These are phyloP conservation scores for Trifolium dubium DNA, from an alignment of 306 rosid genomes.

Conservation along the genomic window DNA sequence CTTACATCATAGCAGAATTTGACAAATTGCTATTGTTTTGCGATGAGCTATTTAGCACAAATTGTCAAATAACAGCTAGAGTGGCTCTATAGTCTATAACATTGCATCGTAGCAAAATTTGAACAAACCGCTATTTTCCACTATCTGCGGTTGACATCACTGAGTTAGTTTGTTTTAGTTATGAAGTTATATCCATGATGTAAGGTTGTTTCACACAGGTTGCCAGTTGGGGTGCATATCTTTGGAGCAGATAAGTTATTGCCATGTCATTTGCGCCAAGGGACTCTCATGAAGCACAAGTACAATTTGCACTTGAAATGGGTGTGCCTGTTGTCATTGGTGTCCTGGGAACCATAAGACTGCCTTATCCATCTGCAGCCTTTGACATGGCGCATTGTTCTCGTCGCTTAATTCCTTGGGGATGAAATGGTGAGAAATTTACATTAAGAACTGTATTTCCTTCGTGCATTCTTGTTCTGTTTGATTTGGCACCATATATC, in stretches of 20 bases:
- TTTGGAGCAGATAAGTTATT: slow-evolving; percentile 84
- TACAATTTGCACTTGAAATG: slow-evolving; percentile 97
- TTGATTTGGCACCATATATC: slow-evolving; percentile 24
- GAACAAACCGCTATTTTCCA: background rate
- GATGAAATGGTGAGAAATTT: slow-evolving; percentile 73
- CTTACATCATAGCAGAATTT: background rate
- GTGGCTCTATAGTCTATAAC: background rate
- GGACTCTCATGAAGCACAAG: slow-evolving; percentile 97
- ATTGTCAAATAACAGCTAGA: background rate
- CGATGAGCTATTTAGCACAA: background rate
- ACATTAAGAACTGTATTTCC: background rate
- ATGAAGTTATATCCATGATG: slow-evolving; percentile 25
- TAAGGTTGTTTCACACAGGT: slow-evolving; percentile 58
- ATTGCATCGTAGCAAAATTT: background rate
- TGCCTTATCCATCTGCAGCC: slow-evolving; percentile 92
- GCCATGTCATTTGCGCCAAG: slow-evolving; percentile 99
- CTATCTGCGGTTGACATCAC: background rate
- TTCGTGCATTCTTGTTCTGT: slow-evolving; percentile 26
- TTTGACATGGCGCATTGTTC: slow-evolving; percentile 99
- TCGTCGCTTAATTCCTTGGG: slow-evolving; percentile 97
- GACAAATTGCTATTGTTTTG: background rate
- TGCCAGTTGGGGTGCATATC: slow-evolving; percentile 99
- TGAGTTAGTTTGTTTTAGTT: slow-evolving; percentile 25
- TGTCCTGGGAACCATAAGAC: slow-evolving; percentile 81
- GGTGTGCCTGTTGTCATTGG: slow-evolving; percentile 95